Evolutionary conservation across 345 rosid species (phyloP), one percentile per base, ranked within the genome.

Genomic region (Fremontodendron californicum): DNA sequence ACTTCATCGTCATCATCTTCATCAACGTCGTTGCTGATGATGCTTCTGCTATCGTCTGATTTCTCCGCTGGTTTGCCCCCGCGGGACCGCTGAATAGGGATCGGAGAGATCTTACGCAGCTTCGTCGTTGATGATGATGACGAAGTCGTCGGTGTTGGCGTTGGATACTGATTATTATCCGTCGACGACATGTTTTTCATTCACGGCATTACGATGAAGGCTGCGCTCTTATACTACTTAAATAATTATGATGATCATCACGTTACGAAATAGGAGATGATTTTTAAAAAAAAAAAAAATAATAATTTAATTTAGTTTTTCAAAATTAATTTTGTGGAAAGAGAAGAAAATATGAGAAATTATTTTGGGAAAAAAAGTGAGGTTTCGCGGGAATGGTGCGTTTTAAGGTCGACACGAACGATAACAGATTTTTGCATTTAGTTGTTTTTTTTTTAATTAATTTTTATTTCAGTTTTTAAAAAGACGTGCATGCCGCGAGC

Each of bases 61-160:
- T 76, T 76, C 74, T 46, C 51, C 45, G 21, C 33, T 19, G 54
- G 40, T 72, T 75, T 58, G 33, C 35, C 16, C 25, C 11, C n/a
- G n/a, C n/a, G 40, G 43, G 4, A 25, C 45, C 87, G 89, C 58
- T 84, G 86, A 48, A 78, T 21, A 0, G 90, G 87, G 35, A 88
- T 89, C 51, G 84, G 88, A 46, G 94, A 90, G 78, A 90, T 93
- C 80, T 95, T 91, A 58, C 87, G 84, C 67, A 93, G 90, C 77
- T 89, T 91, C 70, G 82, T 73, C 78, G 48, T 43, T 76, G 75
- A 27, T 31, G 84, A 19, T 11, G 85, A 71, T 18, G 85, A n/a
- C n/a, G 81, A 80, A 15, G 79, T 37, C 39, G 74, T 40, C 46
- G 79, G 16, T 21, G 66, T 42, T 0, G 69, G 69, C 62, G 77